A percentile compares a stretch with the other conserved stretches of the same genome.
Evolutionary conservation across 208 protist genomes (phyloP).

Genomic region (Herpetomonas tarakana): DNA sequence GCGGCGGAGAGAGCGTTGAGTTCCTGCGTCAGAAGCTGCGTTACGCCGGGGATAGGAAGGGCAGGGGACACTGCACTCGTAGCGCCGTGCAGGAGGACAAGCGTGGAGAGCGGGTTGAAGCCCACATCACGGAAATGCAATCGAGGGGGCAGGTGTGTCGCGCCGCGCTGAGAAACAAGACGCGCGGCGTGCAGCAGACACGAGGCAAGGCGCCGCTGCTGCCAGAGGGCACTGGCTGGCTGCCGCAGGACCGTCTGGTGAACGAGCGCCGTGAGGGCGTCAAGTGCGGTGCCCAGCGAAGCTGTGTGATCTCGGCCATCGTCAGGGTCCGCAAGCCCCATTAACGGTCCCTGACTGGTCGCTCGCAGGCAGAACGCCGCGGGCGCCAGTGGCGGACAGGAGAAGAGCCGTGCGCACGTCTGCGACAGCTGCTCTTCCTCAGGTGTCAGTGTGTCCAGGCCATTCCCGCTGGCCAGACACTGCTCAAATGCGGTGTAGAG

Average conservation of each 20-base stretch:
- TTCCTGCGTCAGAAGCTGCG: background rate
- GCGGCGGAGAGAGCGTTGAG: background rate
- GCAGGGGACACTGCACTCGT: background rate
- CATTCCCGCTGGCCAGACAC: background rate
- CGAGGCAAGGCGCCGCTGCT: slow-evolving; percentile 27
- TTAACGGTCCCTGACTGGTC: background rate
- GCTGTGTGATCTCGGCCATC: background rate
- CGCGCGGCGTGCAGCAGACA: slow-evolving; percentile 11
- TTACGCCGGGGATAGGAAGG: slow-evolving; percentile 3
- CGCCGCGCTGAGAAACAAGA: background rate
- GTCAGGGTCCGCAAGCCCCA: background rate
- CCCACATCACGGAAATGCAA: background rate
- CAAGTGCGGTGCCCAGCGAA: background rate
- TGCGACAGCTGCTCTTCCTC: background rate
- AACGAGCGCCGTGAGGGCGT: slow-evolving; percentile 11
- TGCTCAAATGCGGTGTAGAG: background rate
- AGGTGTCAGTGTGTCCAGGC: background rate
- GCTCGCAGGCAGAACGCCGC: background rate
- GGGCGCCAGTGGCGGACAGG: background rate
- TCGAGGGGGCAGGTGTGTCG: background rate
- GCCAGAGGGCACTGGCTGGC: slow-evolving; percentile 10
- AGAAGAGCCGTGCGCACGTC: background rate
- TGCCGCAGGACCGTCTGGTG: slow-evolving; percentile 14
- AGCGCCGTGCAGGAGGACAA: slow-evolving; percentile 9
- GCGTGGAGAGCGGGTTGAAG: slow-evolving; percentile 12